Evolutionary conservation across 2,329 filamentous ascomycete genomes (phyloP).

Genomic region (Metarhizium album): DNA sequence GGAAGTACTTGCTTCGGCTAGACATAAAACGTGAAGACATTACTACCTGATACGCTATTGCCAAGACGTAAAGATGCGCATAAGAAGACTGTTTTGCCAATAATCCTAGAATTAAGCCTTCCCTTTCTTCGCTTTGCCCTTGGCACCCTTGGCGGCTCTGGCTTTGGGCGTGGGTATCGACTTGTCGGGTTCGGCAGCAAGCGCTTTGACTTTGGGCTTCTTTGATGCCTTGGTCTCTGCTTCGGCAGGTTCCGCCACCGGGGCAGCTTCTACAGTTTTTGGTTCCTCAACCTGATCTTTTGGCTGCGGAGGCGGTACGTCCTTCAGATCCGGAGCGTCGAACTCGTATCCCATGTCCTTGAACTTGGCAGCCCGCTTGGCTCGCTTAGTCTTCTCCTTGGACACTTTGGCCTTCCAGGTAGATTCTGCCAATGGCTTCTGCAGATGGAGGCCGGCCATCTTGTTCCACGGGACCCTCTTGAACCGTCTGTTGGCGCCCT

Average conservation of each 20-base stretch:
- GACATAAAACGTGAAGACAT: background rate
- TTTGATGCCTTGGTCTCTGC: constrained; percentile 11
- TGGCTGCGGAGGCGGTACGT: constrained; percentile 29
- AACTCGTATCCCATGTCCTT: constrained; percentile 78
- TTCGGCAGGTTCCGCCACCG: constrained; percentile 14
- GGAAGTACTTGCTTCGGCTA: constrained; percentile 1
- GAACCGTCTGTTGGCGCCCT: constrained; percentile 82
- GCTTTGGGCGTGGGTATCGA: constrained; percentile 11
- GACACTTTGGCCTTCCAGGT: constrained; percentile 69
- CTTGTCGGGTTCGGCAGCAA: constrained; percentile 8
- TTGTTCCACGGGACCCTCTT: constrained; percentile 82
- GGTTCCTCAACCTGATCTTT: constrained; percentile 22
- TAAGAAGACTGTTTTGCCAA: background rate
- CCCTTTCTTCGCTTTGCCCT: constrained; percentile 21
- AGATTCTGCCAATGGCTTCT: constrained; percentile 60
- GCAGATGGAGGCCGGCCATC: constrained; percentile 66
- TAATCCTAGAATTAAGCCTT: constrained; percentile 7
- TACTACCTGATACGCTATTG: constrained; percentile 7
- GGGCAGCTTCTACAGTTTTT: constrained; percentile 27
- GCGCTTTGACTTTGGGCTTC: constrained; percentile 12
- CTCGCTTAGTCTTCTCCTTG: constrained; percentile 61
- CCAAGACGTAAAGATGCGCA: constrained; percentile 5
- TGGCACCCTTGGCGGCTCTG: constrained; percentile 14
- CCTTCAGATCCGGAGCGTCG: constrained; percentile 61
- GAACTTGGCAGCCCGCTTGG: constrained; percentile 60